A percentile compares a stretch with the other conserved stretches of the same genome.
Evolutionary conservation across 140 eudicot species (phyloP).

Genomic region (Cichorium intybus): DNA sequence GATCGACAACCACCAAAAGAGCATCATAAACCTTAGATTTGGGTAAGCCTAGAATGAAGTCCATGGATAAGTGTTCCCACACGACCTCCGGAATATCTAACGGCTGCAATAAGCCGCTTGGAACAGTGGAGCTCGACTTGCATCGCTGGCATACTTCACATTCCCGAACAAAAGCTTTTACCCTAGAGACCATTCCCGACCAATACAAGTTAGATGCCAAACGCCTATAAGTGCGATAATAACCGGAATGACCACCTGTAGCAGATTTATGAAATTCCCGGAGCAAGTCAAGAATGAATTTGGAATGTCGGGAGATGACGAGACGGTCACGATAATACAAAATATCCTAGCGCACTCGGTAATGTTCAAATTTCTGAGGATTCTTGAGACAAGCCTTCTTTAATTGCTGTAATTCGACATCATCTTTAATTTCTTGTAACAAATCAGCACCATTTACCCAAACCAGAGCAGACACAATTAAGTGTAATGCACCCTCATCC

Average conservation of each 20-base stretch:
- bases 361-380: too few species aligned
- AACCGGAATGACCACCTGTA: neutral
- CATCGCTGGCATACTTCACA: neutral
- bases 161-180: neutral
- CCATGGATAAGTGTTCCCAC: neutral
- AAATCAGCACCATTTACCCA: neutral
- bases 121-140: neutral
- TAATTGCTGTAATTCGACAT: neutral
- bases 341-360: neutral
- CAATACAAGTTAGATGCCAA: neutral
- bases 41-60: neutral
- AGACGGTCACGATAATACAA: neutral
- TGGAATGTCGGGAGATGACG: neutral
- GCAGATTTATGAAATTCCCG: neutral
- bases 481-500: neutral
- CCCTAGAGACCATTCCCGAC: neutral
- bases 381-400: too few species aligned
- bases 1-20: neutral
- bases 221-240: neutral
- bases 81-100: neutral
- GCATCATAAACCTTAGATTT: neutral
- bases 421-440: neutral
- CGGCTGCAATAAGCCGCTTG: neutral
- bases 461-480: neutral
- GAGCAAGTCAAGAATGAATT: neutral